Evolutionary conservation across 208 protist genomes (phyloP).

Genomic region (Acanthamoeba healyi): DNA sequence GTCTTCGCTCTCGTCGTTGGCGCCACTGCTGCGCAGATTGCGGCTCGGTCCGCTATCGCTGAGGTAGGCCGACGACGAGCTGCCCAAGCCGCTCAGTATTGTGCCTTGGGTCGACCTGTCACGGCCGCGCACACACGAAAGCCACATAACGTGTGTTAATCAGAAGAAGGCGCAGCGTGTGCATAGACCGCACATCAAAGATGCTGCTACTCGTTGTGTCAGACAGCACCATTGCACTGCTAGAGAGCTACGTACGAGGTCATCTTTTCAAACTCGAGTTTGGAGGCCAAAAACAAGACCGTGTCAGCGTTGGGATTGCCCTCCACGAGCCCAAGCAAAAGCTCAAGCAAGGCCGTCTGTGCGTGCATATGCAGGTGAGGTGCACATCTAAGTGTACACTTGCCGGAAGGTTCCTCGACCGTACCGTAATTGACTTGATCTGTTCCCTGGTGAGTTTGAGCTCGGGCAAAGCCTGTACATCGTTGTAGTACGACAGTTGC

Average conservation of each 20-base stretch:
- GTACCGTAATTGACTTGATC: conserved; percentile 42
- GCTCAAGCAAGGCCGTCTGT: conserved; percentile 58
- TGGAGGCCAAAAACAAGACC: conserved; percentile 25
- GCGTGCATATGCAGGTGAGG: not conserved
- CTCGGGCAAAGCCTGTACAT: not conserved
- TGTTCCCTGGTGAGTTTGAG: not conserved
- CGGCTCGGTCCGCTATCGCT: not conserved
- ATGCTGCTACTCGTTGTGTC: too few species aligned
- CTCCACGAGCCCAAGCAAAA: conserved; percentile 61
- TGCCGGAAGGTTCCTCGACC: too few species aligned
- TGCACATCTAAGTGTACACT: too few species aligned
- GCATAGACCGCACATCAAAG: too few species aligned
- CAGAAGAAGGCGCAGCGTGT: too few species aligned
- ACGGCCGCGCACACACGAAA: too few species aligned
- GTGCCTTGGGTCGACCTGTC: too few species aligned
- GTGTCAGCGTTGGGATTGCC: conserved; percentile 72
- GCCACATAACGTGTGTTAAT: too few species aligned
- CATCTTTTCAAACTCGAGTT: conserved; percentile 69
- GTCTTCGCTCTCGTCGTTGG: not conserved
- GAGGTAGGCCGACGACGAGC: too few species aligned
- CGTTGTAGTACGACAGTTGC: conserved; percentile 29
- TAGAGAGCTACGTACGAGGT: conserved; percentile 3
- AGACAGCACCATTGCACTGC: too few species aligned
- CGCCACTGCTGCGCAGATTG: not conserved
- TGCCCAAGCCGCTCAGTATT: too few species aligned